These are phyloP conservation scores for Erodium trifolium DNA, from an alignment of 441 rosid species.

Conservation along the genomic window DNA sequence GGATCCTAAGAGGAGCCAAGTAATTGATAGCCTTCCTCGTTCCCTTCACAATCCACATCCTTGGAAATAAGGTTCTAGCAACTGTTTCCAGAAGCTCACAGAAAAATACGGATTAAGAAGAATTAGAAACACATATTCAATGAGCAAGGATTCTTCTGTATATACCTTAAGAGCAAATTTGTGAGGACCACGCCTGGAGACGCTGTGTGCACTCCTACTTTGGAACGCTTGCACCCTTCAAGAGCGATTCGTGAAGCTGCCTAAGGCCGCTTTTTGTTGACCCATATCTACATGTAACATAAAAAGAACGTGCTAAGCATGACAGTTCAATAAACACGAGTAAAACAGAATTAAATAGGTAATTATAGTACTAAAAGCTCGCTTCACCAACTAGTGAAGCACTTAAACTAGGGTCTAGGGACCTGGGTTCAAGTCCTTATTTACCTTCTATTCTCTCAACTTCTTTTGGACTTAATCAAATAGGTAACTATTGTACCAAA, in stretches of 20 bases:
- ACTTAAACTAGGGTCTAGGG: no score
- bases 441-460: no score
- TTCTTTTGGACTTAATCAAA: no score
- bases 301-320: slow-evolving; percentile 12
- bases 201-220: slow-evolving; percentile 82
- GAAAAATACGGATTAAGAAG: background rate
- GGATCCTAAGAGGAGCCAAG: slow-evolving; percentile 85
- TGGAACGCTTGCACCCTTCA: slow-evolving; percentile 64
- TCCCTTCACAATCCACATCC: slow-evolving; percentile 79
- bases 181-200: slow-evolving; percentile 97
- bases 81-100: slow-evolving; percentile 91
- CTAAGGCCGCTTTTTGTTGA: slow-evolving; percentile 92
- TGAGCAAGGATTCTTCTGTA: background rate
- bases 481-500: no score
- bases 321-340: background rate
- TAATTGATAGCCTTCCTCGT: slow-evolving; percentile 66
- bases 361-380: no score
- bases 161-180: slow-evolving; percentile 69
- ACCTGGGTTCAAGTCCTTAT: no score
- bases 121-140: background rate
- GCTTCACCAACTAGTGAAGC: no score
- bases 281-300: slow-evolving; percentile 50
- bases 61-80: slow-evolving; percentile 79
- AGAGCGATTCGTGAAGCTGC: slow-evolving; percentile 72
- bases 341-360: no score